These are phyloP conservation scores for Colletotrichum phormii DNA, from an alignment of 2,329 filamentous ascomycete genomes.

Conservation along the genomic window DNA sequence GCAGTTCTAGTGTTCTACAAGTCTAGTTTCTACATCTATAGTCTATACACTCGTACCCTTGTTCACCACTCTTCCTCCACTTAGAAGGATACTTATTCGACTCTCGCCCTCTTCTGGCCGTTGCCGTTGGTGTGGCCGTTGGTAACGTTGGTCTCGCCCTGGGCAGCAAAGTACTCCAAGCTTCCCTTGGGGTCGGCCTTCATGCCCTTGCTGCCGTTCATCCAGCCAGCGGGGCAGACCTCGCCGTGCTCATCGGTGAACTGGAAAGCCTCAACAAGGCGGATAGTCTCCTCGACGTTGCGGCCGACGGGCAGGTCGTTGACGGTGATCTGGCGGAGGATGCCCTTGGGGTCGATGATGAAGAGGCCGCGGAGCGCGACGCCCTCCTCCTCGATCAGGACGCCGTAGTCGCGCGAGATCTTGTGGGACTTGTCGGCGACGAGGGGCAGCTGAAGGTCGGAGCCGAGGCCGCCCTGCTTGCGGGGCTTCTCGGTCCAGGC, in stretches of 20 bases:
- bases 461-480: constrained; percentile 71
- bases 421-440: constrained; percentile 71
- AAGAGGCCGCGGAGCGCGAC: constrained; percentile 73
- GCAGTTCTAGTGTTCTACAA: constrained; percentile 10
- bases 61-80: no score
- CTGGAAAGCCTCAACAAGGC: constrained; percentile 80
- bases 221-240: constrained; percentile 69
- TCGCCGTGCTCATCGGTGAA: constrained; percentile 88
- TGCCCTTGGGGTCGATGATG: constrained; percentile 73
- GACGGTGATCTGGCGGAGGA: constrained; percentile 72
- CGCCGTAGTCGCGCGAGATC: constrained; percentile 71
- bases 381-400: constrained; percentile 72
- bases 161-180: constrained; percentile 58
- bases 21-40: constrained; percentile 28
- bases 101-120: constrained; percentile 22
- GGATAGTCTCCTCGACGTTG: constrained; percentile 72
- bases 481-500: constrained; percentile 69
- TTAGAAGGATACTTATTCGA: constrained; percentile 2
- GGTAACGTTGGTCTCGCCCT: constrained; percentile 46
- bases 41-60: background rate
- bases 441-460: constrained; percentile 69
- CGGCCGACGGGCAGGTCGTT: constrained; percentile 75
- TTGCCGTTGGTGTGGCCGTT: constrained; percentile 38
- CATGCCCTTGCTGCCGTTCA: constrained; percentile 59
- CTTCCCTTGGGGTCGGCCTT: constrained; percentile 64